Percentiles rank a stretch among this genome's conserved stretches.
These are phyloP conservation scores for Sporothrix brasiliensis DNA, from an alignment of 2,329 filamentous ascomycete genomes.

Conservation along the genomic window DNA sequence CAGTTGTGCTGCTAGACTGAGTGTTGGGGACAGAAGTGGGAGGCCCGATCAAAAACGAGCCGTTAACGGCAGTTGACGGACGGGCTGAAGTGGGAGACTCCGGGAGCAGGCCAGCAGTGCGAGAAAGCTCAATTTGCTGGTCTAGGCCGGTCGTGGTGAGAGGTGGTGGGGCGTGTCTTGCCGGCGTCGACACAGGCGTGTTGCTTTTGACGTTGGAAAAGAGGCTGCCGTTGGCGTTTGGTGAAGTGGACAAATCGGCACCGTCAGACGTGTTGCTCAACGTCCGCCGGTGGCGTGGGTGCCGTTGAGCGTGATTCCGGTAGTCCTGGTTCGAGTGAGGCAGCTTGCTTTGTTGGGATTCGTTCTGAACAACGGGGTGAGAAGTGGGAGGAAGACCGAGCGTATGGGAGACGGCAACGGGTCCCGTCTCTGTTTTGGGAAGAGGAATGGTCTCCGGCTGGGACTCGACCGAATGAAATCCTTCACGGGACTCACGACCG, in stretches of 20 bases:
- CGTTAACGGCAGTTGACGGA: conserved; percentile 33
- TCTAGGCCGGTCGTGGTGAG: not conserved
- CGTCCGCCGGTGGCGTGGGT: conserved; percentile 18
- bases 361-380: conserved; percentile 33
- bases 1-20: not conserved
- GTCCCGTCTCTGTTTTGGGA: conserved; percentile 37
- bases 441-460: conserved; percentile 32
- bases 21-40: conserved; percentile 17
- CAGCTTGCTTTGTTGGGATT: conserved; percentile 39
- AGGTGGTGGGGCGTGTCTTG: conserved; percentile 5
- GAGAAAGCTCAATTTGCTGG: not conserved
- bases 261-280: conserved; percentile 16
- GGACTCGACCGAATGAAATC: conserved; percentile 49
- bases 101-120: not conserved
- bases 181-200: not conserved
- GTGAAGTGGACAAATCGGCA: not conserved
- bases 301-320: conserved; percentile 21
- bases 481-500: conserved; percentile 57
- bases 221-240: not conserved
- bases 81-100: conserved; percentile 4
- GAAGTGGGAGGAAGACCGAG: conserved; percentile 21
- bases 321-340: conserved; percentile 36
- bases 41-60: conserved; percentile 32
- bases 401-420: not conserved
- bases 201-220: not conserved